Percentiles rank a stretch among this genome's conserved stretches.
phyloP scores from a whole-genome alignment of 2,329 filamentous ascomycete genomes.

The Pseudocercospora ulei region DNA sequence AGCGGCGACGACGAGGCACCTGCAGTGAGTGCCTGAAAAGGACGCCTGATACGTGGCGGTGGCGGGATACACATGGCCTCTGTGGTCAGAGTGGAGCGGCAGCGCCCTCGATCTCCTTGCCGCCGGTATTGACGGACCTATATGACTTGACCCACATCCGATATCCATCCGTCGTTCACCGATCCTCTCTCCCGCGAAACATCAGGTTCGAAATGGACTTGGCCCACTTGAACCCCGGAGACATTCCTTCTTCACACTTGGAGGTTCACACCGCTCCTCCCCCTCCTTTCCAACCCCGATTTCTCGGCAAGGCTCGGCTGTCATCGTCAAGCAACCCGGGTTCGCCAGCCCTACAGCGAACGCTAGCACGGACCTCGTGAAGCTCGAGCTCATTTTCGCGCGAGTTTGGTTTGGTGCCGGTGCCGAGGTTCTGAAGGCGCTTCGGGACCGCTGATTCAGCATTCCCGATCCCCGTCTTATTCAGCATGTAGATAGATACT shows the following conservation, averaged over 20 bases:
- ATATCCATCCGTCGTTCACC: background rate
- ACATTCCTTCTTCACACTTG: slow-evolving; percentile 1
- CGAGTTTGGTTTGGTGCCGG: too few species aligned
- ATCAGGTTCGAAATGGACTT: background rate
- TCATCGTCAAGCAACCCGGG: slow-evolving; percentile 3
- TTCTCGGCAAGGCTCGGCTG: slow-evolving; percentile 3
- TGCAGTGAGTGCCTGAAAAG: slow-evolving; percentile 5
- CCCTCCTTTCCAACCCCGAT: too few species aligned
- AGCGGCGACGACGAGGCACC: slow-evolving; percentile 4
- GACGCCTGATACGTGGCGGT: slow-evolving; percentile 1
- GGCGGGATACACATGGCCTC: too few species aligned
- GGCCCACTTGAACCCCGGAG: slow-evolving; percentile 4
- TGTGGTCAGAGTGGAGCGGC: too few species aligned
- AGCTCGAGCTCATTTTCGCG: slow-evolving; percentile 2
- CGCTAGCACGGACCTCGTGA: slow-evolving; percentile 6
- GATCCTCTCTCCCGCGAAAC: background rate
- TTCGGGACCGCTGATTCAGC: too few species aligned
- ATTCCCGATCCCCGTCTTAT: too few species aligned
- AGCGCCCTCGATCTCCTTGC: too few species aligned
- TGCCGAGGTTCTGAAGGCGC: too few species aligned
- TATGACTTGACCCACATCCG: slow-evolving; percentile 2
- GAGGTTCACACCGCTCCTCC: slow-evolving; percentile 7
- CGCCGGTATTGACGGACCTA: too few species aligned
- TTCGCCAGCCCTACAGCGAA: slow-evolving; percentile 8
- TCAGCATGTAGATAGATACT: too few species aligned